A percentile compares a stretch with the other conserved stretches of the same genome.
Evolutionary conservation across 768 basidiomycete genomes (phyloP).

Genomic region (Mycena belliarum): DNA sequence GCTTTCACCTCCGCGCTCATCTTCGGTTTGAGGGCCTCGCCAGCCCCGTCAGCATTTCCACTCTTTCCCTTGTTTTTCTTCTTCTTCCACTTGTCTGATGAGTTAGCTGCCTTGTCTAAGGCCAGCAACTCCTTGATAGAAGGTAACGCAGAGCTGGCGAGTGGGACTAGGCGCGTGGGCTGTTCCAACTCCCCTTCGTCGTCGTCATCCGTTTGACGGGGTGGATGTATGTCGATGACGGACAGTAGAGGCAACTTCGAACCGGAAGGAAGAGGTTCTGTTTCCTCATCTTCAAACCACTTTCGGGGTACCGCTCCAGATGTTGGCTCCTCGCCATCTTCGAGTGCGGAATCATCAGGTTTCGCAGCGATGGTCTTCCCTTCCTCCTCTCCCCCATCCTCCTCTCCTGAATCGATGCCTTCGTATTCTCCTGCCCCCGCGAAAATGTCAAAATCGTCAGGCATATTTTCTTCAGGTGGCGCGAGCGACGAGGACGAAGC

Average conservation of each 20-base stretch:
- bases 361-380: slow-evolving; percentile 34
- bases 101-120: slow-evolving; percentile 68
- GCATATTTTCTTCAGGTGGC: slow-evolving; percentile 37
- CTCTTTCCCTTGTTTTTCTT: slow-evolving; percentile 75
- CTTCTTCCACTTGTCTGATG: slow-evolving; percentile 67
- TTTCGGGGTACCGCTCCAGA: slow-evolving; percentile 25
- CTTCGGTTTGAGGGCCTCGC: slow-evolving; percentile 32
- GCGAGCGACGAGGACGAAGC: slow-evolving; percentile 24
- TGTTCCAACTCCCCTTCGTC: slow-evolving; percentile 41
- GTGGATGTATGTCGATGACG: slow-evolving; percentile 7
- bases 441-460: slow-evolving; percentile 82
- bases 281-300: slow-evolving; percentile 52
- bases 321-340: slow-evolving; percentile 17
- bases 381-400: slow-evolving; percentile 58
- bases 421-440: slow-evolving; percentile 83
- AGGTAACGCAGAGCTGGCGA: slow-evolving; percentile 78
- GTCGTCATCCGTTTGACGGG: slow-evolving; percentile 19
- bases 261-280: slow-evolving; percentile 9
- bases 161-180: slow-evolving; percentile 64
- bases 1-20: slow-evolving; percentile 46
- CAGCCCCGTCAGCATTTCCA: slow-evolving; percentile 40
- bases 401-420: slow-evolving; percentile 58
- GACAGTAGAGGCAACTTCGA: slow-evolving; percentile 11
- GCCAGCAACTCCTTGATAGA: slow-evolving; percentile 83
- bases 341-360: slow-evolving; percentile 9